Base-by-base conservation (phyloP, 176 grass and related monocot species). In the Carex kokanica region DNA sequence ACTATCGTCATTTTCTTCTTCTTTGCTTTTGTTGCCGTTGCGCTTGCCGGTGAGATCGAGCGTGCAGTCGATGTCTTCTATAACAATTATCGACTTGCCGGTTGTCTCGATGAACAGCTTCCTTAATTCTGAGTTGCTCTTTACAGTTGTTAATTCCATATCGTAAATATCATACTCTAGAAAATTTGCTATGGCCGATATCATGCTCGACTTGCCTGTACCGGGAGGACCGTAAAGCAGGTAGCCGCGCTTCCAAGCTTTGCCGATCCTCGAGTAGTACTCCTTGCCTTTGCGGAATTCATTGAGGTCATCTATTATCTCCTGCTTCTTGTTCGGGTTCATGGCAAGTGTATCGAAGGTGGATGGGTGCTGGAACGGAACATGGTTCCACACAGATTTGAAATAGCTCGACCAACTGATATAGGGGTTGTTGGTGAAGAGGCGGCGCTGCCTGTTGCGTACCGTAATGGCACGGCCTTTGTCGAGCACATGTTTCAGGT, bases 1-100 rank as follows among this genome's bases (percentile, higher is more conserved):
- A 16, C 55, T 41, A 1, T 17, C 20, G 1, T 78, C 32, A 5
- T 62, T 15, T 2, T 78, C 80, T 23, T 65, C 23, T 29, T 87
- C 66, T 36, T 67, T 47, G 3, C 21, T 78, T 34, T 87, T 78
- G 2, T 11, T 40, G 1, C 12, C 0, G 2, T 78, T 65, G 6
- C 86, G 49, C 43, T 83, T 83, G 24, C 86, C 86, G 27, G 86
- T 87, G 5, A 87, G 80, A n/a, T 87, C 86, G 18, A 87, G 80
- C 2, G 86, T 83, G 68, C 86, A 87, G 25, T 87, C 86, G 5
- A 87, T 87, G 45, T 87, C 86, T n/a, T 83, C 86, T 58, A 87
- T 83, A n/a, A 87, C 86, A 54, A 87, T 83, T 11, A 87, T 78
- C 0, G 86, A 87, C 59, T 83, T 87, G 8, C 80, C 43, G 17